These are phyloP conservation scores for Actinidia polygama DNA, from an alignment of 179 eudicot genomes.

Conservation along the genomic window DNA sequence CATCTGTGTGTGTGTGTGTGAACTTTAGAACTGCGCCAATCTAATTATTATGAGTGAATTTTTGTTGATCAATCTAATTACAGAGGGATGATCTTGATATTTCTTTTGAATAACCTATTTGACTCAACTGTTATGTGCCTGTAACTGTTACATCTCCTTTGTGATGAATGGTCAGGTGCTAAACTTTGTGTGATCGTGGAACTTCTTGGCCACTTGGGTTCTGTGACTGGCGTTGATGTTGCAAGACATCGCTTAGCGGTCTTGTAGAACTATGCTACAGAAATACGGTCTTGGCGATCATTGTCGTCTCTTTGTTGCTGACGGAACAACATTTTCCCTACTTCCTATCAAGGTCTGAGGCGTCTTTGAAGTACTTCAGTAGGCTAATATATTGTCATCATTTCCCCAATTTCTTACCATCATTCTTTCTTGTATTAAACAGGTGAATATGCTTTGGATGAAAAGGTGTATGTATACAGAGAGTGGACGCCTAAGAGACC, in stretches of 20 bases:
- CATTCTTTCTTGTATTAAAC: slow-evolving; percentile 34
- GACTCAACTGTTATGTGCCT: not conserved
- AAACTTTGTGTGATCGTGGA: slow-evolving; percentile 94
- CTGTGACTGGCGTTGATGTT: slow-evolving; percentile 93
- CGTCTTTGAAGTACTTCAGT: slow-evolving; percentile 12
- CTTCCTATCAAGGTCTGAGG: slow-evolving; percentile 46
- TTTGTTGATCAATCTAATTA: not conserved
- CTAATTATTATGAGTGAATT: not conserved
- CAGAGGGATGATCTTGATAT: not conserved
- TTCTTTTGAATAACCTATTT: not conserved
- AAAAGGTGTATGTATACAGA: slow-evolving; percentile 40
- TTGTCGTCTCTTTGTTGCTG: slow-evolving; percentile 97
- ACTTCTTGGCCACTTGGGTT: slow-evolving; percentile 83
- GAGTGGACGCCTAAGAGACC: slow-evolving; percentile 90
- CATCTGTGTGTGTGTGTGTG: not conserved
- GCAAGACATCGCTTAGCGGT: slow-evolving; percentile 94
- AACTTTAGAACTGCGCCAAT: not conserved
- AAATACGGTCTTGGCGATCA: slow-evolving; percentile 78
- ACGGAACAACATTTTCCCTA: slow-evolving; percentile 78
- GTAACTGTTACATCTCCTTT: slow-evolving; percentile 13
- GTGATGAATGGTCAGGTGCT: slow-evolving; percentile 65
- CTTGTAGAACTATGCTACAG: slow-evolving; percentile 88
- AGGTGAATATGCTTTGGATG: slow-evolving; percentile 49
- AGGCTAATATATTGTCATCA: not conserved
- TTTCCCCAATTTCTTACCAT: slow-evolving; percentile 17